Percentiles rank a stretch among this genome's conserved stretches.
phyloP scores from a whole-genome alignment of 164 flowering plant species.

The Aristolochia contorta region DNA sequence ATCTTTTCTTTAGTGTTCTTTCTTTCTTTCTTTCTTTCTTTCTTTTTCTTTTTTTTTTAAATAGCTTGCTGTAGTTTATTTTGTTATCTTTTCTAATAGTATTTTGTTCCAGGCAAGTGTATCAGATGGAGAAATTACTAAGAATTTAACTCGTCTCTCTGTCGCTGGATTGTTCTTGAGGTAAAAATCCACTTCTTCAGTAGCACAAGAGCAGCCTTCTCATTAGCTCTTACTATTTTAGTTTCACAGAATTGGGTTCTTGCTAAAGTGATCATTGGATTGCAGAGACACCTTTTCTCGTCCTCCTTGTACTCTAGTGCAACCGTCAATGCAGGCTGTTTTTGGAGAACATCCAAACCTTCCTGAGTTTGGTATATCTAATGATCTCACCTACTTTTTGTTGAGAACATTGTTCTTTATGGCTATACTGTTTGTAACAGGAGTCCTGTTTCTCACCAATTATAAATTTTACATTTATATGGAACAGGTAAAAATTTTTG shows the following conservation, averaged over 20 bases:
- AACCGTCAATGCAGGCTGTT: constrained; percentile 66
- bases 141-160: constrained; percentile 49
- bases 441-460: neutral
- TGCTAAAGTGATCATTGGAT: constrained; percentile 9
- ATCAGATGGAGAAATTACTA: constrained; percentile 65
- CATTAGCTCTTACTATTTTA: neutral
- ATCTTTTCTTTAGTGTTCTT: neutral
- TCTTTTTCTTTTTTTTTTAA: no score
- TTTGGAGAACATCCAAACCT: constrained; percentile 23
- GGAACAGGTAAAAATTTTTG: constrained; percentile 56
- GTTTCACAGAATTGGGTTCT: neutral
- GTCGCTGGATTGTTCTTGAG: constrained; percentile 84
- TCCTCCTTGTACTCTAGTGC: constrained; percentile 91
- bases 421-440: neutral
- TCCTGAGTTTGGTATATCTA: constrained; percentile 70
- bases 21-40: no score
- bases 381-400: neutral
- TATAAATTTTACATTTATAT: neutral
- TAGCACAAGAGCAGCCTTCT: neutral
- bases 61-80: no score
- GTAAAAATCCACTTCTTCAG: constrained; percentile 19
- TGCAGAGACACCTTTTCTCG: constrained; percentile 90
- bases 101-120: constrained; percentile 58
- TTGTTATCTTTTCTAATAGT: neutral
- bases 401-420: neutral